These are phyloP conservation scores for Penicillium pancosmium DNA, from an alignment of 495 filamentous ascomycete species.

Conservation along the genomic window DNA sequence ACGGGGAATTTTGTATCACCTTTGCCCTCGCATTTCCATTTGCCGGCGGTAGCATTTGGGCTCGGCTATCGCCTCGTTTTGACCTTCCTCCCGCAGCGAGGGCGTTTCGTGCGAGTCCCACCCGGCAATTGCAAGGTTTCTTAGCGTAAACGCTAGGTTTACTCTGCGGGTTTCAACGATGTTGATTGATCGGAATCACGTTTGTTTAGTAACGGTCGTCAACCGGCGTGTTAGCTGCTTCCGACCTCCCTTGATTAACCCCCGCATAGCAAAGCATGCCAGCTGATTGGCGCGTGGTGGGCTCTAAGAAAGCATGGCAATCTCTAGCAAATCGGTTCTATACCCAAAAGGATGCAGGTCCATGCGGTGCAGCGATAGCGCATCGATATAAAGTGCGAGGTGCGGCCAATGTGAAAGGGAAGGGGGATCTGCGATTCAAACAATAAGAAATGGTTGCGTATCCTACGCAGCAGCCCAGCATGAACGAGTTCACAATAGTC, in stretches of 20 bases:
- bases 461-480: slow-evolving; percentile 8
- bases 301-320: background rate
- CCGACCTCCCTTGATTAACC: slow-evolving; percentile 1
- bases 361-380: background rate
- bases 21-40: background rate
- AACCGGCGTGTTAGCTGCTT: background rate
- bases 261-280: background rate
- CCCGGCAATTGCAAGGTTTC: slow-evolving; percentile 3
- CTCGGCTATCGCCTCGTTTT: slow-evolving; percentile 15
- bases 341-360: background rate
- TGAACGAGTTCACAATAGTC: slow-evolving; percentile 8
- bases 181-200: background rate
- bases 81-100: slow-evolving; percentile 16
- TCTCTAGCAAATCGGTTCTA: slow-evolving; percentile 6
- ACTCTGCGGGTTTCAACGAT: background rate
- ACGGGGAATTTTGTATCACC: background rate
- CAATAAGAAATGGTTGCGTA: background rate
- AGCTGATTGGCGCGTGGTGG: slow-evolving; percentile 7
- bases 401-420: background rate
- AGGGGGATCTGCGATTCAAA: background rate
- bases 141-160: slow-evolving; percentile 13
- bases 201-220: background rate
- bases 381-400: slow-evolving; percentile 8
- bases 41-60: background rate
- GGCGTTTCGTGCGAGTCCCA: slow-evolving; percentile 2